A percentile compares a stretch with the other conserved stretches of the same genome.
These are phyloP conservation scores for Wallacemonas sp. DNA, from an alignment of 208 protist species.

Conservation along the genomic window DNA sequence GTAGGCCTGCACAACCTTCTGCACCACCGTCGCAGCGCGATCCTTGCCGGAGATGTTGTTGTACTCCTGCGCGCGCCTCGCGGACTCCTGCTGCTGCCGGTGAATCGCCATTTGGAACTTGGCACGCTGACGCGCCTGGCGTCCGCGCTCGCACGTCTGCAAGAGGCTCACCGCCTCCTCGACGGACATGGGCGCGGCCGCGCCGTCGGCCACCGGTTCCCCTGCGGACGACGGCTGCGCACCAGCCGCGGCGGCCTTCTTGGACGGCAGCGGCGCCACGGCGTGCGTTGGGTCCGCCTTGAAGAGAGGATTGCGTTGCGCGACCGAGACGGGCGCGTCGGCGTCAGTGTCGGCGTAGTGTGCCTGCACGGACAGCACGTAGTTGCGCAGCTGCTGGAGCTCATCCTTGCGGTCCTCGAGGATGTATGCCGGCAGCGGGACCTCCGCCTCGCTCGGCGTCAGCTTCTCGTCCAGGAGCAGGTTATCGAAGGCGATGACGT, in stretches of 20 bases:
- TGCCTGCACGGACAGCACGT: conserved; percentile 72
- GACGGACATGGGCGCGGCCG: conserved; percentile 63
- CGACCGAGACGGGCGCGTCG: conserved; percentile 65
- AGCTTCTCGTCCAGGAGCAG: conserved; percentile 93
- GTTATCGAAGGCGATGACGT: conserved; percentile 89
- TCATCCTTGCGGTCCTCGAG: conserved; percentile 82
- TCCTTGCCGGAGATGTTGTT: conserved; percentile 77
- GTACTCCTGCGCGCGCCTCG: conserved; percentile 53
- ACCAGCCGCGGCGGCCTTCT: conserved; percentile 14
- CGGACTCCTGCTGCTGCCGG: conserved; percentile 79
- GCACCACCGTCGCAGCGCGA: conserved; percentile 84
- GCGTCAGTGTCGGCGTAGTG: conserved; percentile 73
- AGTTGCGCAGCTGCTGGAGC: conserved; percentile 64
- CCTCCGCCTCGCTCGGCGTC: conserved; percentile 79
- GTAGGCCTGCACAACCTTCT: conserved; percentile 89
- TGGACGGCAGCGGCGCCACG: conserved; percentile 20
- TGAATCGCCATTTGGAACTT: conserved; percentile 88
- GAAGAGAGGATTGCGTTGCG: conserved; percentile 16
- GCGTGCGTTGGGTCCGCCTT: conserved; percentile 43
- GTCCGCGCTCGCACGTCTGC: conserved; percentile 93
- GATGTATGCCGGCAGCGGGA: conserved; percentile 89
- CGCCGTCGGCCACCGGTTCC: too few relatives aligned
- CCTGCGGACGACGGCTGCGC: conserved; percentile 7
- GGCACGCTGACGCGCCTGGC: conserved; percentile 94
- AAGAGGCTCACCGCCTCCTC: conserved; percentile 89